These are phyloP conservation scores for Thelonectria rubi DNA, from an alignment of 2,329 filamentous ascomycete species.

Conservation along the genomic window DNA sequence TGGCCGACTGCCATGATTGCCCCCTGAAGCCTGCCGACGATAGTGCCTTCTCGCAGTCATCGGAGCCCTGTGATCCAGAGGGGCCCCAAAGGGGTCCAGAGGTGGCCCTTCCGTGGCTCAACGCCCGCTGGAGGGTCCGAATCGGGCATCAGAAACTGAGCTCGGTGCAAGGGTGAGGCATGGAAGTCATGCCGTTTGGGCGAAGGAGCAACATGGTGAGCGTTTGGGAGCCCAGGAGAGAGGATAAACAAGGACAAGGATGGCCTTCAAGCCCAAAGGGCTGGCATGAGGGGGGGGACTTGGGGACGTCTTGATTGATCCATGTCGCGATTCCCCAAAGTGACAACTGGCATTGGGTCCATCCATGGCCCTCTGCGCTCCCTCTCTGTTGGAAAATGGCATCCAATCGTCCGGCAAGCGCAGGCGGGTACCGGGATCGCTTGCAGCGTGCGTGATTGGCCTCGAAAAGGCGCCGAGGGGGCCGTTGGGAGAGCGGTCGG, in stretches of 20 bases:
- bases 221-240: conserved; percentile 18
- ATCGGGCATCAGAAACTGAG: conserved; percentile 28
- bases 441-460: conserved; percentile 37
- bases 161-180: conserved; percentile 21
- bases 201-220: conserved; percentile 5
- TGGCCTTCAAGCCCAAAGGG: conserved; percentile 3
- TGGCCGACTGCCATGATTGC: conserved; percentile 27
- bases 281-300: conserved; percentile 7
- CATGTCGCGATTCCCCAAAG: conserved; percentile 21
- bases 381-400: conserved; percentile 13
- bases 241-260: conserved; percentile 14
- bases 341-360: conserved; percentile 26
- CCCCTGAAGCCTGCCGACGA: conserved; percentile 24
- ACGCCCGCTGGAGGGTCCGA: conserved; percentile 36
- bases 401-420: conserved; percentile 15
- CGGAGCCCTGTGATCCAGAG: conserved; percentile 20
- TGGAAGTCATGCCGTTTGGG: conserved; percentile 16
- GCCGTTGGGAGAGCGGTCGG: conserved; percentile 19
- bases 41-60: conserved; percentile 22
- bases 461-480: conserved; percentile 11
- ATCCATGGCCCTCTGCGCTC: conserved; percentile 10
- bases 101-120: conserved; percentile 25
- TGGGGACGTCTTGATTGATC: not conserved
- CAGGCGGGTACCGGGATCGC: conserved; percentile 26
- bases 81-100: conserved; percentile 3